Evolutionary conservation across 1,139 yeast genomes (phyloP), one percentile per base, ranked within the genome.

Genomic region (Debaryomyces sp.): DNA sequence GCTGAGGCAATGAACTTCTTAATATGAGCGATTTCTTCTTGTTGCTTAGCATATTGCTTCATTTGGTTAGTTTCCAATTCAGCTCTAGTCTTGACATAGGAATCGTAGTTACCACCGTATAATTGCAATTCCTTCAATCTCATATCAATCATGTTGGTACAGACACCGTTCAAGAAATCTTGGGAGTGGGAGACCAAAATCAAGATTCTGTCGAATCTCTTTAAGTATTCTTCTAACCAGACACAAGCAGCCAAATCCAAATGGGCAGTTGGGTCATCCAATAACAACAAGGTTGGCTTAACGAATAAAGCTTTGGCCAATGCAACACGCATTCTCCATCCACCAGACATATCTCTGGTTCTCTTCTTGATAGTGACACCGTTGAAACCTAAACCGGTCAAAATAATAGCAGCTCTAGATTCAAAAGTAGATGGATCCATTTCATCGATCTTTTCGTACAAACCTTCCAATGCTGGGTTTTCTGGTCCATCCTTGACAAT

Each of bases 301-400:
- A 89, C 96, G 77, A 87, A 86, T 61, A 87, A 78, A 21, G 96
- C 96, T 75, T 87, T 87, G 55, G 92, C 90, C 49, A 88, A 78
- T 33, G 96, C 94, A 52, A 88, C 96, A 72, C 96, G 86, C 96
- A 88, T 88, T 77, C 87, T 85, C 96, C 96, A 88, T 61, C 96
- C 96, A 84, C 99, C 99, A 68, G 97, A 90, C 99, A 94, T 94
- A 69, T 94, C 99, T 75, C 90, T 92, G 65, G 99, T 94, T 77
- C 85, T 87, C 70, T 83, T 81, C 65, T 92, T 91, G 57, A 76
- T 76, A 53, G 98, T 94, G 61, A 75, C 75, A 50, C 86, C 67
- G 74, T 89, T 89, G 84, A 94, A 94, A 66, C 99, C 99, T 71
- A 94, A 84, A 91, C 99, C 99, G 60, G 90, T 89, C 66, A 94